Evolutionary conservation across 768 basidiomycete species (phyloP), one percentile per base, ranked within the genome.

Genomic region (Sistotremastrum niveocremeum): DNA sequence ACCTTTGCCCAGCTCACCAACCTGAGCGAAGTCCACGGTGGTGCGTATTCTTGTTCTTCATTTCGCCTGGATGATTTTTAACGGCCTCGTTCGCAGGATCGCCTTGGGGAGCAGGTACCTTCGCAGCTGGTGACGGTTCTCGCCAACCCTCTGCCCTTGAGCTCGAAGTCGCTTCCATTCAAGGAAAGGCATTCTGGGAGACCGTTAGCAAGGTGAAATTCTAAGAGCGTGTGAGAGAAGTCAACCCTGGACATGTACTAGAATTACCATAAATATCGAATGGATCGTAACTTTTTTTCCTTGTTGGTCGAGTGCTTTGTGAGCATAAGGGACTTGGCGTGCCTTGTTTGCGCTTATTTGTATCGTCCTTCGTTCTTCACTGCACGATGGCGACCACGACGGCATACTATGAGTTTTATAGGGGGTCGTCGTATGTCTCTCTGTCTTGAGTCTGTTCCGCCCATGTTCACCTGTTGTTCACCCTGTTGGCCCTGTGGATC

Each of bases 321-420:
- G 20, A 20, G 20, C 20, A 20, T 20, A 20, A 20, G 20, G 20
- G 20, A 20, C 20, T 20, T 20, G 20, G 20, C 20, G 38, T 39
- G 12, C 40, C 12, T 12, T 20, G 9, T 29, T 30, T 41, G 29
- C 33, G 40, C 33, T 32, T 30, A 29, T 41, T 10, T 7, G 5
- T 9, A 8, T 32, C 40, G 9, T 32, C 40, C 12, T 29, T 20
- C 40, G 40, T 32, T 29, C 29, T 32, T 41, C 33, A 6, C 29
- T 32, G 29, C 29, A 41, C 40, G 40, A 41, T 32, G 40, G 40
- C 40, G 29, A 8, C 40, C 40, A 41, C 40, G 12, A 41, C 40
- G 29, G 83, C 83, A 37, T 91, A 89, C 69, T 91, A 90, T 62
- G 87, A 91, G 64, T 88, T 91, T 62, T 90, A 90, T 69, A 75